A percentile compares a stretch with the other conserved stretches of the same genome.
Evolutionary conservation across 768 basidiomycete species (phyloP).

Genomic region (Lenzites betulinus): DNA sequence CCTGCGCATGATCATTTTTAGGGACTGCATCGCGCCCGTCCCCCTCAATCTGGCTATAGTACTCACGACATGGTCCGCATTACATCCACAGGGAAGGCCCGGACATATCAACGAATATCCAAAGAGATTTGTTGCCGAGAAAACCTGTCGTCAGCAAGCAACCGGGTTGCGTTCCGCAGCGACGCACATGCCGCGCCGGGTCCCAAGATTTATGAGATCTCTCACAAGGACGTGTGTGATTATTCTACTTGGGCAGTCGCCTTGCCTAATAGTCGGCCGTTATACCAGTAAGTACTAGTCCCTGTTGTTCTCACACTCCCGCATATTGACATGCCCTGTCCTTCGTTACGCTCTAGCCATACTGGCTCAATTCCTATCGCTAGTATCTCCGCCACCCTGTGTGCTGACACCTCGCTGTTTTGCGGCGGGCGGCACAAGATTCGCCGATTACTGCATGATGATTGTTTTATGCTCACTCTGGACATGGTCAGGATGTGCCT

Average conservation of each 20-base stretch:
- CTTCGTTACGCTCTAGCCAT: neutral
- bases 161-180: neutral
- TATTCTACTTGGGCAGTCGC: neutral
- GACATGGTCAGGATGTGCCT: neutral
- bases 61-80: neutral
- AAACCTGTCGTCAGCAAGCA: neutral
- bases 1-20: neutral
- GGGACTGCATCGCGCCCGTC: neutral
- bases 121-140: neutral
- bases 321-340: neutral
- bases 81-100: neutral
- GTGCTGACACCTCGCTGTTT: neutral
- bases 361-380: neutral
- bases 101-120: neutral
- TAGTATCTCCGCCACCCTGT: neutral
- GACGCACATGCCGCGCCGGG: neutral
- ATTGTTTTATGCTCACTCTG: neutral
- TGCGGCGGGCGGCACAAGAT: neutral
- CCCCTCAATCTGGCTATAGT: neutral
- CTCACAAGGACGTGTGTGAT: neutral
- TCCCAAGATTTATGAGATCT: neutral
- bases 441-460: neutral
- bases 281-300: no score
- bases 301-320: neutral
- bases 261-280: no score